These are phyloP conservation scores for Boletus eberwhitei DNA, from an alignment of 768 basidiomycete genomes.

Conservation along the genomic window DNA sequence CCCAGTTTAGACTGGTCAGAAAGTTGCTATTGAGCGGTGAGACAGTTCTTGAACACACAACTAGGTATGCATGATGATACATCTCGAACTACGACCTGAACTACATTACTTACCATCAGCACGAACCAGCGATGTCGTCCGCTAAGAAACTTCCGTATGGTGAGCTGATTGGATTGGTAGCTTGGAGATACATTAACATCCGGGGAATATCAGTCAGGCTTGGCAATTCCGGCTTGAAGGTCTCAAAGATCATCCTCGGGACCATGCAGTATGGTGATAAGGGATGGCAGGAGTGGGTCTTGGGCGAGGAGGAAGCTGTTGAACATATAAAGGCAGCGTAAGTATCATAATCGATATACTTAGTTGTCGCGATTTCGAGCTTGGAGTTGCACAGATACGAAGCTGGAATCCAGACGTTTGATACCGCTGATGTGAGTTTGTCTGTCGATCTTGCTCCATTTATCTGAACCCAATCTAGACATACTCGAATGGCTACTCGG, in stretches of 20 bases:
- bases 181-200: not conserved
- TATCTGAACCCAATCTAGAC: conserved; percentile 33
- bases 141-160: conserved; percentile 32
- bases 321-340: conserved; percentile 49
- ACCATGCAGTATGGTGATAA: conserved; percentile 44
- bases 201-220: conserved; percentile 32
- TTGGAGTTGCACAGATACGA: conserved; percentile 26
- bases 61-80: not conserved
- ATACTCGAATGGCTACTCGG: conserved; percentile 65
- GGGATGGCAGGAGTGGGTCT: conserved; percentile 54
- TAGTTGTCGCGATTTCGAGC: not conserved
- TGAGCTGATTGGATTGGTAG: conserved; percentile 12
- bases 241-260: conserved; percentile 50
- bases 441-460: not conserved
- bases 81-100: not conserved
- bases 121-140: conserved; percentile 16
- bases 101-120: not conserved
- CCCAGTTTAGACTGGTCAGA: not conserved
- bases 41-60: not conserved
- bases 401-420: conserved; percentile 36
- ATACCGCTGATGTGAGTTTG: conserved; percentile 32
- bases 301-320: conserved; percentile 43
- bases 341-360: conserved; percentile 2
- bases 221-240: conserved; percentile 48
- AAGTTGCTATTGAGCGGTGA: conserved; percentile 14